A percentile compares a stretch with the other conserved stretches of the same genome.
phyloP scores from a whole-genome alignment of 495 filamentous ascomycete species.

The Patellaria atrata region DNA sequence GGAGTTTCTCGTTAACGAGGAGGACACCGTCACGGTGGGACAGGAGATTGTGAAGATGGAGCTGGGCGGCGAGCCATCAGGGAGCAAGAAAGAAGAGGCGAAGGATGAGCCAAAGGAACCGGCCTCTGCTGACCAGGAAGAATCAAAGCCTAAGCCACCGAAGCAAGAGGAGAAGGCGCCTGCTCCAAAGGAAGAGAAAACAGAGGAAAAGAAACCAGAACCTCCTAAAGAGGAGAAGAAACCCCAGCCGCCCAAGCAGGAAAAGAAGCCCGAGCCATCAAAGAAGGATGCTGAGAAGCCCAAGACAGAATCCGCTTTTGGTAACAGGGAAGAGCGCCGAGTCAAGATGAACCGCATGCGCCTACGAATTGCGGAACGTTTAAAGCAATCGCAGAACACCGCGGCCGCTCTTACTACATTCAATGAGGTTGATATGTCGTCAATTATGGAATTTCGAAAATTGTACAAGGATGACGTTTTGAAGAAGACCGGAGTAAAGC shows the following conservation, averaged over 20 bases:
- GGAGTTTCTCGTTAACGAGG: slow-evolving; percentile 83
- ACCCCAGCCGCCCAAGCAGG: slow-evolving; percentile 27
- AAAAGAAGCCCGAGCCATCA: slow-evolving; percentile 31
- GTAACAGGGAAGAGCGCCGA: slow-evolving; percentile 76
- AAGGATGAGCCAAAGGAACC: slow-evolving; percentile 44
- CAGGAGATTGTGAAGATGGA: slow-evolving; percentile 82
- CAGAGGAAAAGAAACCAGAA: slow-evolving; percentile 24
- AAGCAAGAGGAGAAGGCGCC: slow-evolving; percentile 31
- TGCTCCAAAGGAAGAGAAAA: slow-evolving; percentile 19
- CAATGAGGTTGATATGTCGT: slow-evolving; percentile 99
- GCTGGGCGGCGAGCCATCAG: slow-evolving; percentile 47
- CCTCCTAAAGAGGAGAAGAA: slow-evolving; percentile 32
- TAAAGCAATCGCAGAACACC: slow-evolving; percentile 98
- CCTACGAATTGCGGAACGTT: slow-evolving; percentile 85
- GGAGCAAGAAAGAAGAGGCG: slow-evolving; percentile 36
- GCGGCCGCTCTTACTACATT: slow-evolving; percentile 95
- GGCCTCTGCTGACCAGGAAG: slow-evolving; percentile 40
- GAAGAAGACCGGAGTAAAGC: slow-evolving; percentile 93
- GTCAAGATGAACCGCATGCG: slow-evolving; percentile 99
- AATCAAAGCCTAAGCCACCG: slow-evolving; percentile 27
- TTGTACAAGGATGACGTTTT: slow-evolving; percentile 90
- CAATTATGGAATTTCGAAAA: slow-evolving; percentile 91
- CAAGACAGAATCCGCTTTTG: slow-evolving; percentile 37
- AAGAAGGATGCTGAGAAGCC: slow-evolving; percentile 34
- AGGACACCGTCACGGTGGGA: slow-evolving; percentile 90